Evolutionary conservation across 2,329 filamentous ascomycete genomes (phyloP).

Genomic region (Graphilbum fragrans): DNA sequence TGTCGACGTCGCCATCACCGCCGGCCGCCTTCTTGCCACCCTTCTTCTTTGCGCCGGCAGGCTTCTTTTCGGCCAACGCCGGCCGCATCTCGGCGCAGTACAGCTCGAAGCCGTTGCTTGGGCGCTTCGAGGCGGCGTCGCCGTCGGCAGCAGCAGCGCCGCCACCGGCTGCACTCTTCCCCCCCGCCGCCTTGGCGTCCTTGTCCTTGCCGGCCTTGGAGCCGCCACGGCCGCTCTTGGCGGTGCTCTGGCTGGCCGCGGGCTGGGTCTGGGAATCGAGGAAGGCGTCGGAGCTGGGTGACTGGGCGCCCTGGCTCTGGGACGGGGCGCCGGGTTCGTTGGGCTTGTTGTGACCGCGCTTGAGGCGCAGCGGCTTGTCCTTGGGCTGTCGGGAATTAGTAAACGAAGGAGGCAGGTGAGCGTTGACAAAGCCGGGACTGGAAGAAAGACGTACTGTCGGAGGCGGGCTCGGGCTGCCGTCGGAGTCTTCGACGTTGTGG

Average conservation of each 20-base stretch:
- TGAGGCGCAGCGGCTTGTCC: slow-evolving; percentile 64
- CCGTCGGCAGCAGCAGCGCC: neutral
- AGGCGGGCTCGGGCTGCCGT: slow-evolving; percentile 68
- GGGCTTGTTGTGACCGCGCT: slow-evolving; percentile 57
- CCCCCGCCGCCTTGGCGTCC: slow-evolving; percentile 17
- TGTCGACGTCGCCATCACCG: slow-evolving; percentile 26
- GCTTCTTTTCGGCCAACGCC: slow-evolving; percentile 27
- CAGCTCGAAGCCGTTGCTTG: slow-evolving; percentile 39
- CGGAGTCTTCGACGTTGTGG: slow-evolving; percentile 64
- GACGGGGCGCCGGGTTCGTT: slow-evolving; percentile 26
- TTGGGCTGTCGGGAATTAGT: slow-evolving; percentile 42
- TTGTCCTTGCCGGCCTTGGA: slow-evolving; percentile 21
- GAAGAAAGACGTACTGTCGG: slow-evolving; percentile 45
- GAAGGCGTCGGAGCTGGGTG: slow-evolving; percentile 39
- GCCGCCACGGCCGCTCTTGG: slow-evolving; percentile 1
- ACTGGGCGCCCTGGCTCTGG: slow-evolving; percentile 34
- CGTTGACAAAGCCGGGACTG: slow-evolving; percentile 7
- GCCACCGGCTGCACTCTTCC: slow-evolving; percentile 7
- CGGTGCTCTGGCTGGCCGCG: neutral
- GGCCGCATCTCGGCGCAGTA: slow-evolving; percentile 39
- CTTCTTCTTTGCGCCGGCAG: slow-evolving; percentile 23
- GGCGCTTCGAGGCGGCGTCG: slow-evolving; percentile 24
- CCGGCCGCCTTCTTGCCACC: slow-evolving; percentile 15
- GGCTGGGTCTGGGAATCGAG: slow-evolving; percentile 21
- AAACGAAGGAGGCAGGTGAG: neutral